Conservation (phyloP, 139 green algal genomes). For the Zygnema circumcarinatum region DNA sequence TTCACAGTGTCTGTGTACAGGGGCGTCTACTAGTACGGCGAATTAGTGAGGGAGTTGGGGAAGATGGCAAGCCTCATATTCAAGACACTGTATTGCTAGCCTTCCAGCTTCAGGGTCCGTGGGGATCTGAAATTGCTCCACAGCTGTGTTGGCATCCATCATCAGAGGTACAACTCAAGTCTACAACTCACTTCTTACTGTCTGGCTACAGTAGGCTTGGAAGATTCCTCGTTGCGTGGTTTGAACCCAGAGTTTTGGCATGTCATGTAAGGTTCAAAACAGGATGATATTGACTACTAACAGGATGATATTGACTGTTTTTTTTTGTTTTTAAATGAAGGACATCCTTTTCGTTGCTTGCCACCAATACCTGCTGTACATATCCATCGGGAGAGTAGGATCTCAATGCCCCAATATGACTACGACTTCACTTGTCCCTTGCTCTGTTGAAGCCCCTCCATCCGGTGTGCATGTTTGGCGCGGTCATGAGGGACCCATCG, state of each 20-base stretch:
- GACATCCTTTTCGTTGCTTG: slow-evolving; percentile 44
- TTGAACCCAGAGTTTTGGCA: too few species aligned
- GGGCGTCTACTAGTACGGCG: slow-evolving; percentile 36
- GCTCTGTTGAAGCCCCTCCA: slow-evolving; percentile 10
- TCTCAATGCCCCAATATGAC: neutral
- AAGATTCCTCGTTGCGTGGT: too few species aligned
- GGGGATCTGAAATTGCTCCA: neutral
- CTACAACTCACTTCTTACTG: too few species aligned
- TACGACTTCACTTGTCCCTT: neutral
- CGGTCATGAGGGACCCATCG: slow-evolving; percentile 26
- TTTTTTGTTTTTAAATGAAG: too few species aligned
- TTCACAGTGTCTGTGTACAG: slow-evolving; percentile 42
- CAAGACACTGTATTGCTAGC: slow-evolving; percentile 8
- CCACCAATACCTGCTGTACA: slow-evolving; percentile 27
- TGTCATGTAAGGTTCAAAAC: too few species aligned
- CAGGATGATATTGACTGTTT: too few species aligned
- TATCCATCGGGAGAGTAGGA: slow-evolving; percentile 17
- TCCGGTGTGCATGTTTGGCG: slow-evolving; percentile 22
- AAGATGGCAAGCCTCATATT: slow-evolving; percentile 33
- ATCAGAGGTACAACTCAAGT: slow-evolving; percentile 10
- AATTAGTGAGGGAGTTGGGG: slow-evolving; percentile 29
- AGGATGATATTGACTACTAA: too few species aligned
- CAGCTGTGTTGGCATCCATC: slow-evolving; percentile 22
- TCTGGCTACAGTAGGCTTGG: too few species aligned
- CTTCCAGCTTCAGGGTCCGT: slow-evolving; percentile 33